Conservation (phyloP, 768 basidiomycete species). For the Leucocoprinus leucothites region DNA sequence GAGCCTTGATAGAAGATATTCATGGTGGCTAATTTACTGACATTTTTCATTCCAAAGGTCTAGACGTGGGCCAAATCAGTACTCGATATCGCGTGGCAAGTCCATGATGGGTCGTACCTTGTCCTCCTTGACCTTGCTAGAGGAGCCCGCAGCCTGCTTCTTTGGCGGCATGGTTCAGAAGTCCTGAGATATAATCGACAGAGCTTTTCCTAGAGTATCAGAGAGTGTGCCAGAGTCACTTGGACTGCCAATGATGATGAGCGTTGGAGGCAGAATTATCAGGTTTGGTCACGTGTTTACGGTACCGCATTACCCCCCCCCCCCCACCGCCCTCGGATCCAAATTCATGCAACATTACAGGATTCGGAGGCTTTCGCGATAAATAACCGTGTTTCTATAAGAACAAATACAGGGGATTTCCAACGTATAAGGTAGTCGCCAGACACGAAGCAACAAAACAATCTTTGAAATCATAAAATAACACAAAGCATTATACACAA, state of each 20-base stretch:
- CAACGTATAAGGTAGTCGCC: too few species aligned
- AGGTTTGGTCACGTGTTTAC: background rate
- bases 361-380: background rate
- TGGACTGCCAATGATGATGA: background rate
- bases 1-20: constrained; percentile 3
- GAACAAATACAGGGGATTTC: background rate
- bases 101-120: constrained; percentile 47
- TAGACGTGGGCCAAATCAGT: constrained; percentile 29
- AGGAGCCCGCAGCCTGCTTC: constrained; percentile 51
- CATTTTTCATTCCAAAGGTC: constrained; percentile 88
- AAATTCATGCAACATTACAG: too few species aligned
- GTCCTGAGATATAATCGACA: background rate
- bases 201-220: background rate
- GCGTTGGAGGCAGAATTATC: too few species aligned
- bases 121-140: constrained; percentile 77
- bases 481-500: too few species aligned
- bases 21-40: background rate
- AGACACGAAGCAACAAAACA: too few species aligned
- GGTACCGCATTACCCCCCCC: too few species aligned
- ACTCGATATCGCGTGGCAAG: constrained; percentile 21
- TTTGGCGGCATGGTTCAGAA: constrained; percentile 78
- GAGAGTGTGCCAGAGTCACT: background rate
- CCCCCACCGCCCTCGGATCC: too few species aligned
- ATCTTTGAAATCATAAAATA: too few species aligned
- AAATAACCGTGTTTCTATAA: background rate